These are phyloP conservation scores for Selaginella moellendorffii DNA, from an alignment of 75 land plant genomes.

Conservation along the genomic window DNA sequence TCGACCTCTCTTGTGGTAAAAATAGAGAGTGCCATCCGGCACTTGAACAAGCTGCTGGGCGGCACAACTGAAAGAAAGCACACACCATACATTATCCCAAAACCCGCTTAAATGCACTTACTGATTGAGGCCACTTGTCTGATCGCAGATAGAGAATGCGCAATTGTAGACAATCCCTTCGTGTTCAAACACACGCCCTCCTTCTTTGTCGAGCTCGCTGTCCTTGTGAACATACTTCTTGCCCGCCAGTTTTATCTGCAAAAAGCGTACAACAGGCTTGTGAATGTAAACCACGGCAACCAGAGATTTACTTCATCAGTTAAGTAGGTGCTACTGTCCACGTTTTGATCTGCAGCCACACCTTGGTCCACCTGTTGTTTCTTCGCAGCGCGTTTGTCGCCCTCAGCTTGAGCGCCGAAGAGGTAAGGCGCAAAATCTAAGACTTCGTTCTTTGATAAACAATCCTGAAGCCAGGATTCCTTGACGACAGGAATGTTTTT, in stretches of 20 bases:
- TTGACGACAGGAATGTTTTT: conserved; percentile 39
- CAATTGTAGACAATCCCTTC: conserved; percentile 65
- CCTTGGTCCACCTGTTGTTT: conserved; percentile 26
- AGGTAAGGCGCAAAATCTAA: conserved; percentile 47
- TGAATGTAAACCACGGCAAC: background rate
- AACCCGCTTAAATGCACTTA: background rate
- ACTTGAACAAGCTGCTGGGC: conserved; percentile 48
- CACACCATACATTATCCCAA: conserved; percentile 2
- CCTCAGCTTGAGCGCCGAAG: conserved; percentile 2
- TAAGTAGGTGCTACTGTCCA: conserved; percentile 38
- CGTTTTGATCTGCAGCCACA: conserved; percentile 40
- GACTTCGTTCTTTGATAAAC: conserved; percentile 35
- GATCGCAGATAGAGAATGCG: conserved; percentile 49
- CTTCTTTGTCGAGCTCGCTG: conserved; percentile 35
- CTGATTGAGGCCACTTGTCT: conserved; percentile 38
- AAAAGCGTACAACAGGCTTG: background rate
- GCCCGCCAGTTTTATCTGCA: conserved; percentile 52
- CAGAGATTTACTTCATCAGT: conserved; percentile 32
- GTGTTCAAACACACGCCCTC: conserved; percentile 45
- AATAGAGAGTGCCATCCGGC: conserved; percentile 25
- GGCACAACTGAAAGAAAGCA: conserved; percentile 28
- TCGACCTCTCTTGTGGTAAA: conserved; percentile 50
- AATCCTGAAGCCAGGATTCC: conserved; percentile 52
- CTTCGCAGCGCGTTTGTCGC: conserved; percentile 9
- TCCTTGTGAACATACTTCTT: conserved; percentile 61